These are phyloP conservation scores for Monilinia polystroma DNA, from an alignment of 2,329 filamentous ascomycete genomes.

Conservation along the genomic window DNA sequence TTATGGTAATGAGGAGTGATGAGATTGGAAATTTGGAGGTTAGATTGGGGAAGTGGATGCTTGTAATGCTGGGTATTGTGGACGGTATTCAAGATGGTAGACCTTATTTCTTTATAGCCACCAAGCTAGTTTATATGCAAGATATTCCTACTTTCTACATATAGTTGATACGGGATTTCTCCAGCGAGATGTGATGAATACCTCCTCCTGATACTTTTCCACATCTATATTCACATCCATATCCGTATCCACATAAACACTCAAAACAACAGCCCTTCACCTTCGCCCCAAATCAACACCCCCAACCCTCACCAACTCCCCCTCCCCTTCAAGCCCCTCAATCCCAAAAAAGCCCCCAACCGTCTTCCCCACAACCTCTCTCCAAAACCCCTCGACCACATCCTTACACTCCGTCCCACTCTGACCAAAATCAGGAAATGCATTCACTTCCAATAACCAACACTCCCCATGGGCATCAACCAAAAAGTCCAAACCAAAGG, in stretches of 20 bases:
- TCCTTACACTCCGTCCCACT: conserved; percentile 72
- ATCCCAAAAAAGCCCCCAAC: conserved; percentile 66
- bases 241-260: too few relatives aligned
- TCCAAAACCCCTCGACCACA: conserved; percentile 75
- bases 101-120: background rate
- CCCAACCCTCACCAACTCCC: conserved; percentile 51
- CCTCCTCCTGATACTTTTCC: background rate
- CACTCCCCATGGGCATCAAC: conserved; percentile 59
- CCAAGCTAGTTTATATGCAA: background rate
- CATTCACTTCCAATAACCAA: conserved; percentile 89
- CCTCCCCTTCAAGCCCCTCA: conserved; percentile 37
- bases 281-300: conserved; percentile 26
- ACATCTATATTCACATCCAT: too few relatives aligned
- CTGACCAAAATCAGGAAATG: conserved; percentile 94
- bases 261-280: too few relatives aligned
- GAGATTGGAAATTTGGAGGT: background rate
- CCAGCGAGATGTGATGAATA: background rate
- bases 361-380: conserved; percentile 65
- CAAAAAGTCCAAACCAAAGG: conserved; percentile 89
- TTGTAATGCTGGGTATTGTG: background rate
- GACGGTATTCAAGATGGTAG: background rate
- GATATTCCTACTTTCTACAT: background rate
- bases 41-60: background rate
- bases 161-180: background rate
- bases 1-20: too few relatives aligned